Percentiles rank a stretch among this genome's conserved stretches.
Evolutionary conservation across 1,139 yeast genomes (phyloP).

Genomic region (Geotrichum cucujoidarum): DNA sequence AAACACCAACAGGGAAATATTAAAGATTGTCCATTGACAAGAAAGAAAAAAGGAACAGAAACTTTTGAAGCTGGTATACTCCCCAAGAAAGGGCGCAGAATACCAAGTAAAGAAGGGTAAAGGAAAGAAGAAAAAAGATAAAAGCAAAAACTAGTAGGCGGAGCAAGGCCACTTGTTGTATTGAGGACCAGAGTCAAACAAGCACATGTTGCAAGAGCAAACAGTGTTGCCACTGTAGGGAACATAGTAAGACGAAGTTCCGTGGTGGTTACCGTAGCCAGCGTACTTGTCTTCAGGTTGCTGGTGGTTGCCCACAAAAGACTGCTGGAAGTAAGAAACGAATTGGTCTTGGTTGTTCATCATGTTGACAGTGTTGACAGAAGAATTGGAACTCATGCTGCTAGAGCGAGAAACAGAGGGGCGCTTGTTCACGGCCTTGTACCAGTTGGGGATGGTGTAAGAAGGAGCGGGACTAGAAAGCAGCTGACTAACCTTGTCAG

Average conservation of each 20-base stretch:
- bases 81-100: neutral
- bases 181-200: constrained; percentile 18
- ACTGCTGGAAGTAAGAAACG: constrained; percentile 20
- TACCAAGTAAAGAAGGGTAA: neutral
- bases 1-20: neutral
- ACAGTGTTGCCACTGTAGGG: constrained; percentile 16
- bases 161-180: constrained; percentile 14
- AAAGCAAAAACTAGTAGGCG: neutral
- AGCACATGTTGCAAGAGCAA: constrained; percentile 18
- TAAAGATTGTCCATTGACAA: neutral
- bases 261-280: constrained; percentile 7
- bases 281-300: neutral
- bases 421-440: constrained; percentile 10
- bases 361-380: neutral
- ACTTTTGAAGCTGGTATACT: constrained; percentile 2
- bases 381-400: constrained; percentile 10
- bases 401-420: constrained; percentile 10
- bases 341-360: constrained; percentile 12
- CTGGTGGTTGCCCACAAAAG: constrained; percentile 15
- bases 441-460: constrained; percentile 21
- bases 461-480: constrained; percentile 17
- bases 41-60: constrained; percentile 1
- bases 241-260: constrained; percentile 14
- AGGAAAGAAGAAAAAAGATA: neutral
- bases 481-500: constrained; percentile 15